A percentile compares a stretch with the other conserved stretches of the same genome.
These are phyloP conservation scores for Chimonanthus praecox DNA, from an alignment of 164 flowering plant genomes.

Conservation along the genomic window DNA sequence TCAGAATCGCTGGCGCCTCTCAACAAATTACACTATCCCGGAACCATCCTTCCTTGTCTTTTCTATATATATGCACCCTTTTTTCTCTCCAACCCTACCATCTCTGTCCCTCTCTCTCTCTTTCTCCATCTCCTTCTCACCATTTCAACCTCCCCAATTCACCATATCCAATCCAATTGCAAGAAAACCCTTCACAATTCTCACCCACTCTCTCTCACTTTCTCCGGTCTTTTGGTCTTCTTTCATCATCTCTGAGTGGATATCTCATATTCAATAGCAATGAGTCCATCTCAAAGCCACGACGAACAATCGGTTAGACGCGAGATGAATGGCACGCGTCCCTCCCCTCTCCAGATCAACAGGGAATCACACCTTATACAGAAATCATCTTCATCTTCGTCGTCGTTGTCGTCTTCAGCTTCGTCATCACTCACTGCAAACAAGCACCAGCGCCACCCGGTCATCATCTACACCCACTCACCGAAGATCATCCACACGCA, in stretches of 20 bases:
- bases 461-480: slow-evolving; percentile 62
- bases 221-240: not conserved
- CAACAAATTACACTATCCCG: not conserved
- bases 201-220: not conserved
- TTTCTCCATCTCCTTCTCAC: not conserved
- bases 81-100: not conserved
- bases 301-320: slow-evolving; percentile 11
- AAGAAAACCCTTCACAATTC: not conserved
- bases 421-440: not conserved
- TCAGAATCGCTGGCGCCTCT: slow-evolving; percentile 4
- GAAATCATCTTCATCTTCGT: slow-evolving; percentile 18
- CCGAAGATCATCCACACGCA: slow-evolving; percentile 65
- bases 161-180: not conserved
- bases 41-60: not conserved
- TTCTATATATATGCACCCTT: not conserved
- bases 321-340: slow-evolving; percentile 40
- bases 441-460: slow-evolving; percentile 34
- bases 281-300: slow-evolving; percentile 10
- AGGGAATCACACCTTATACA: slow-evolving; percentile 40
- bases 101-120: not conserved
- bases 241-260: not conserved
- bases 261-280: not conserved
- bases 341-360: slow-evolving; percentile 40
- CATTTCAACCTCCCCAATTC: not conserved
- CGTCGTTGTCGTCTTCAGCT: slow-evolving; percentile 1